These are phyloP conservation scores for Mortierella antarctica DNA, from an alignment of 192 early-diverging fungal genomes.

Conservation along the genomic window DNA sequence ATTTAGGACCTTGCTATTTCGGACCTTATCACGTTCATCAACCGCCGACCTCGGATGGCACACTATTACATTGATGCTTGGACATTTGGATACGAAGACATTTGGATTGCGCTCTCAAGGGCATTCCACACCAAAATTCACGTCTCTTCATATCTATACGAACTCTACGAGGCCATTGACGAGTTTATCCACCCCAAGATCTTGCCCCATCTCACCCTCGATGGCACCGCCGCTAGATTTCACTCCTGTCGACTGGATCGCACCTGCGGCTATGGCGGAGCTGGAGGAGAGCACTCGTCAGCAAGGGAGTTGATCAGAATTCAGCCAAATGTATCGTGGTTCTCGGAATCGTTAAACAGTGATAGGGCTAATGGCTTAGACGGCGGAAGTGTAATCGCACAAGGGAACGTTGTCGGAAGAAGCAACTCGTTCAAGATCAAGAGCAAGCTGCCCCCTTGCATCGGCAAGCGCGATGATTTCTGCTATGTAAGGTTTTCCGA, in stretches of 20 bases:
- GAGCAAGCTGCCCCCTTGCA: constrained; percentile 21
- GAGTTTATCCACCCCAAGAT: constrained; percentile 39
- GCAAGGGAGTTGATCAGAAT: constrained; percentile 39
- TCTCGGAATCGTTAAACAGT: constrained; percentile 8
- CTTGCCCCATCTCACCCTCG: constrained; percentile 23
- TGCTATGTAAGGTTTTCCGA: constrained; percentile 26
- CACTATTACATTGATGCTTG: constrained; percentile 56
- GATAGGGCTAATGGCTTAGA: background rate
- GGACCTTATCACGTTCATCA: constrained; percentile 44
- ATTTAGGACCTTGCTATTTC: constrained; percentile 31
- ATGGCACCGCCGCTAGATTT: constrained; percentile 30
- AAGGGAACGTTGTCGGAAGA: constrained; percentile 8
- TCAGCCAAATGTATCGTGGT: constrained; percentile 46
- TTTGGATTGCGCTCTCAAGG: constrained; percentile 56
- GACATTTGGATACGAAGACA: constrained; percentile 61
- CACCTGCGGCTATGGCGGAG: constrained; percentile 40
- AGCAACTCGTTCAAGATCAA: constrained; percentile 12
- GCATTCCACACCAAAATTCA: constrained; percentile 55
- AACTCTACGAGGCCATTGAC: constrained; percentile 41
- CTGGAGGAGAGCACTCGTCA: constrained; percentile 31
- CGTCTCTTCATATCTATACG: constrained; percentile 28
- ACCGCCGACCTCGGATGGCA: constrained; percentile 28
- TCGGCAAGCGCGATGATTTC: constrained; percentile 24
- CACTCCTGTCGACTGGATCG: constrained; percentile 41
- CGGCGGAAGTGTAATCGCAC: background rate